Conservation (phyloP, 441 rosid genomes). For the Populus hybrid region DNA sequence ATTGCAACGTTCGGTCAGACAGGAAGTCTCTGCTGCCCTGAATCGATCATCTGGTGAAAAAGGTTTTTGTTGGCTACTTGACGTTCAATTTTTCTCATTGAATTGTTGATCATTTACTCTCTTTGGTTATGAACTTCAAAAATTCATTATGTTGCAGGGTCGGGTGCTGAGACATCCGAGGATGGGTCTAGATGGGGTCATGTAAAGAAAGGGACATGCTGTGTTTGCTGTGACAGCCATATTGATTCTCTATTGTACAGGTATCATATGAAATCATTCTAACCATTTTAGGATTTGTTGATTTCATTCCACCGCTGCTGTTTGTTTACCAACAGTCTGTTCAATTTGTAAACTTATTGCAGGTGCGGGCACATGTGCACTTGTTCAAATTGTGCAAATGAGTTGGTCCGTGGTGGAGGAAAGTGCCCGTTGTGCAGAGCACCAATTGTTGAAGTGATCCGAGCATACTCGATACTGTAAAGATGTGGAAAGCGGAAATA, state of each 20-base stretch:
- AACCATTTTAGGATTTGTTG: not conserved
- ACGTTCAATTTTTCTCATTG: not conserved
- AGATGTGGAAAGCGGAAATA: conserved; percentile 14
- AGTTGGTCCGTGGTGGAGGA: conserved; percentile 79
- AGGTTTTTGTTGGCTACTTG: conserved; percentile 37
- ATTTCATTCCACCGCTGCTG: not conserved
- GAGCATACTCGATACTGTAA: conserved; percentile 94
- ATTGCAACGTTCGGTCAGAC: conserved; percentile 95
- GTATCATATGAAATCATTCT: conserved; percentile 27
- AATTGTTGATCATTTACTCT: not conserved
- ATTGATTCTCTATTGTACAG: conserved; percentile 94
- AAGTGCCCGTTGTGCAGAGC: conserved; percentile 98
- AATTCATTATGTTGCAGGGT: conserved; percentile 36
- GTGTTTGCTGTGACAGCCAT: conserved; percentile 93
- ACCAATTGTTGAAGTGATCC: conserved; percentile 85
- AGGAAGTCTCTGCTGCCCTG: conserved; percentile 96
- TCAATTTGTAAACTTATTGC: conserved; percentile 18
- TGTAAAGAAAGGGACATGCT: conserved; percentile 89
- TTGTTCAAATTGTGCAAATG: conserved; percentile 88
- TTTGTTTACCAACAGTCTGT: not conserved
- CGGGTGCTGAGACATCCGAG: conserved; percentile 65
- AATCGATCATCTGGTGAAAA: conserved; percentile 66
- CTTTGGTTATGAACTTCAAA: not conserved
- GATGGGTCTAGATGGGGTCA: conserved; percentile 88
- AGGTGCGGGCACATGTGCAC: conserved; percentile 99